A percentile compares a stretch with the other conserved stretches of the same genome.
Evolutionary conservation across 2,329 filamentous ascomycete species (phyloP).

Genomic region (Calycina marina): DNA sequence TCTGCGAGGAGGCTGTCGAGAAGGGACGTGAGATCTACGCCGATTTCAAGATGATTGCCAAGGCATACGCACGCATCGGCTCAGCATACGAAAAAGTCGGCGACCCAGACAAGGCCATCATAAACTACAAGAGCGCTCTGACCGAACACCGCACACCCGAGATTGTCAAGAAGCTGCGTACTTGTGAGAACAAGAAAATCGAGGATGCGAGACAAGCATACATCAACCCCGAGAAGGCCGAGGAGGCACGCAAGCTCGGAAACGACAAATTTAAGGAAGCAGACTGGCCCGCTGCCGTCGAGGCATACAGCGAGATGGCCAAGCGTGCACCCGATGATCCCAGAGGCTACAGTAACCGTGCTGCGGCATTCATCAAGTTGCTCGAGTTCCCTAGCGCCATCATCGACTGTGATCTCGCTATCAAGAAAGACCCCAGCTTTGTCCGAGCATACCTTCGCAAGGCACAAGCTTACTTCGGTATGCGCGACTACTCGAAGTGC

Average conservation of each 20-base stretch:
- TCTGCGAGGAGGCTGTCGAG: conserved; percentile 76
- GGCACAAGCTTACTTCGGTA: conserved; percentile 87
- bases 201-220: conserved; percentile 66
- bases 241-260: conserved; percentile 86
- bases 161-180: conserved; percentile 79
- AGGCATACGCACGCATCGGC: conserved; percentile 93
- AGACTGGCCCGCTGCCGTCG: conserved; percentile 90
- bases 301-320: conserved; percentile 90
- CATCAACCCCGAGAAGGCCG: conserved; percentile 79
- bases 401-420: conserved; percentile 80
- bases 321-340: conserved; percentile 89
- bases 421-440: conserved; percentile 82
- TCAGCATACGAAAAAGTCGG: conserved; percentile 84
- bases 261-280: conserved; percentile 95
- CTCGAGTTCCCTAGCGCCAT: conserved; percentile 90
- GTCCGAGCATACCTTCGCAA: conserved; percentile 95
- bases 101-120: conserved; percentile 64
- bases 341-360: conserved; percentile 92
- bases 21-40: conserved; percentile 81
- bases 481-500: conserved; percentile 96
- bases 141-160: conserved; percentile 96
- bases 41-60: conserved; percentile 97
- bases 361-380: conserved; percentile 91
- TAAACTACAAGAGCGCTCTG: conserved; percentile 84
- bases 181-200: conserved; percentile 74